phyloP scores from a whole-genome alignment of 1,139 yeast genomes.

The Pichia sp. region DNA sequence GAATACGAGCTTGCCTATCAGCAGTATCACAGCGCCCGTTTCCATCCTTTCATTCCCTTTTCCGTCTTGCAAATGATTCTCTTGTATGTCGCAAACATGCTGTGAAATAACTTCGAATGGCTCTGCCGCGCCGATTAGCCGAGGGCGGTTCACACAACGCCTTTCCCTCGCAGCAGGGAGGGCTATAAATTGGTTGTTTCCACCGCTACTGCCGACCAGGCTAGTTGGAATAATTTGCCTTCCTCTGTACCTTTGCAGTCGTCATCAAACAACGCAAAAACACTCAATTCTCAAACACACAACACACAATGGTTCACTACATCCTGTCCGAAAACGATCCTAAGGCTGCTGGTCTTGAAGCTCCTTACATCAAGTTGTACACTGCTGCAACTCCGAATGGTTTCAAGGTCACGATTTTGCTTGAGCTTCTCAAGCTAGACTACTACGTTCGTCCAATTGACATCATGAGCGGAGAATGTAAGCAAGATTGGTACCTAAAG shows the following conservation, averaged over 20 bases:
- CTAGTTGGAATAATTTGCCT: too few species aligned
- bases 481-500: slow-evolving; percentile 50
- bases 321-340: slow-evolving; percentile 34
- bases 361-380: slow-evolving; percentile 42
- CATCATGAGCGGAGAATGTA: slow-evolving; percentile 37
- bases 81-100: too few species aligned
- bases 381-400: slow-evolving; percentile 57
- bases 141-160: neutral
- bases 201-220: neutral
- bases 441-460: slow-evolving; percentile 45
- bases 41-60: neutral
- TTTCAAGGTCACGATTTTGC: slow-evolving; percentile 43
- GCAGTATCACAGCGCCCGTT: neutral
- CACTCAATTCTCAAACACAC: neutral
- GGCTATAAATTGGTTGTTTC: neutral
- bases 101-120: too few species aligned
- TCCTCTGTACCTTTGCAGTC: neutral
- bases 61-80: neutral
- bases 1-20: slow-evolving; percentile 7
- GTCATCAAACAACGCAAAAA: neutral
- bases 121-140: neutral
- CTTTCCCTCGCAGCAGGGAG: neutral
- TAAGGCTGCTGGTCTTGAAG: slow-evolving; percentile 27
- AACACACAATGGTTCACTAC: slow-evolving; percentile 24
- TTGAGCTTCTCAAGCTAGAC: slow-evolving; percentile 45